Conservation (phyloP, 176 grass and related monocot genomes). For the Triticum turgidum region DNA sequence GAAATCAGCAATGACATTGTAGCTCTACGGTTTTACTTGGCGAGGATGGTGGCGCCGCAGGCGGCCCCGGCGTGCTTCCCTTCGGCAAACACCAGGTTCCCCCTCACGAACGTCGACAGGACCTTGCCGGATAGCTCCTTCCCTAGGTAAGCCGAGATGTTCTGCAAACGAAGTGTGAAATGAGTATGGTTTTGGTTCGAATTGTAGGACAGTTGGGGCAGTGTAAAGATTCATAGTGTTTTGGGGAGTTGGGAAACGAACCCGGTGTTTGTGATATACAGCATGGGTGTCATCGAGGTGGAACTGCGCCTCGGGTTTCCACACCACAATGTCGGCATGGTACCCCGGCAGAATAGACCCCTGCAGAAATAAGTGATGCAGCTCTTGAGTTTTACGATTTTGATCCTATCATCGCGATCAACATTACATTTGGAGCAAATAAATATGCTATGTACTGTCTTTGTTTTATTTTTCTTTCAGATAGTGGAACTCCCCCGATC, state of each 20-base stretch:
- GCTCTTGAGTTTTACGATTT: not conserved
- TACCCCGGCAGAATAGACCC: conserved; percentile 70
- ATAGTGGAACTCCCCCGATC: not conserved
- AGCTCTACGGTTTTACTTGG: conserved; percentile 33
- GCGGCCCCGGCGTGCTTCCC: conserved; percentile 65
- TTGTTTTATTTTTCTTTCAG: not conserved
- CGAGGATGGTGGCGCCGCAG: conserved; percentile 77
- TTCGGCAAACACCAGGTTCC: conserved; percentile 77
- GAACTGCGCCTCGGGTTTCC: conserved; percentile 83
- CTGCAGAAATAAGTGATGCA: conserved; percentile 22
- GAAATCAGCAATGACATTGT: not conserved
- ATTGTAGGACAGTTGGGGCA: not conserved
- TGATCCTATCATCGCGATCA: not conserved
- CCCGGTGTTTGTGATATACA: conserved; percentile 82
- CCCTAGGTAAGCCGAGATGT: conserved; percentile 75
- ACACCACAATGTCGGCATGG: conserved; percentile 90
- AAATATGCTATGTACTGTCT: not conserved
- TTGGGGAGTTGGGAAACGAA: conserved; percentile 16
- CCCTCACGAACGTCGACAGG: conserved; percentile 80
- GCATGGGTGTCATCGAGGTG: conserved; percentile 67
- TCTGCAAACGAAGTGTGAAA: conserved; percentile 30
- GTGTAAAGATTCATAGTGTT: not conserved
- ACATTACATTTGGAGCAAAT: not conserved
- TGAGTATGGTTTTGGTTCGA: not conserved
- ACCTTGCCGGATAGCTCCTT: conserved; percentile 71